Percentiles rank a stretch among this genome's conserved stretches.
Conservation (phyloP, 2,329 filamentous ascomycete genomes). For the Coniochaeta ligniaria region DNA sequence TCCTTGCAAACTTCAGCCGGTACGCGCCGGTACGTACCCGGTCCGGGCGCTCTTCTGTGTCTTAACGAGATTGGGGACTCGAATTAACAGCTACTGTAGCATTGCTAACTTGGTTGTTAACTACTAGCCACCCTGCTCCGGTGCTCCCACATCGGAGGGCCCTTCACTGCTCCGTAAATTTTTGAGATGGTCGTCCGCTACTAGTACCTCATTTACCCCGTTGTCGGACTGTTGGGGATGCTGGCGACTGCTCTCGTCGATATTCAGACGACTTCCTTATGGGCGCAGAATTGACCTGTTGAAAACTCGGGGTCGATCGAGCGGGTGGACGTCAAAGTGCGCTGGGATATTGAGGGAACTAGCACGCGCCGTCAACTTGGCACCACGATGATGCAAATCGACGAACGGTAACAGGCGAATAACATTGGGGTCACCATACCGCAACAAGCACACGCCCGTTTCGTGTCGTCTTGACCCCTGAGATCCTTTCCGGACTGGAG, state of each 20-base stretch:
- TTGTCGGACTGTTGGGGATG: background rate
- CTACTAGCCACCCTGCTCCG: background rate
- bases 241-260: background rate
- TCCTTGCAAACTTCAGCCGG: background rate
- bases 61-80: background rate
- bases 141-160: background rate
- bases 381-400: background rate
- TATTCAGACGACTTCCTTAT: background rate
- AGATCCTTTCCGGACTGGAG: slow-evolving; percentile 6
- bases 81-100: background rate
- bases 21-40: background rate
- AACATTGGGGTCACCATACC: background rate
- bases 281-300: background rate
- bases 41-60: background rate
- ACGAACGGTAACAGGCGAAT: background rate
- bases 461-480: background rate
- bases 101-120: background rate
- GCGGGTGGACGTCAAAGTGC: background rate
- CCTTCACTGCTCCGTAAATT: background rate
- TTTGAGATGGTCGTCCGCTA: background rate
- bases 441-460: background rate
- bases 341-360: background rate
- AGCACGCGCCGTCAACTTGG: background rate
- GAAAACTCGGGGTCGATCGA: background rate
- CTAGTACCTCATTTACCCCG: background rate